Evolutionary conservation across 1,284 basidiomycete genomes (phyloP), one percentile per base, ranked within the genome.

Genomic region (Tremellales sp.): DNA sequence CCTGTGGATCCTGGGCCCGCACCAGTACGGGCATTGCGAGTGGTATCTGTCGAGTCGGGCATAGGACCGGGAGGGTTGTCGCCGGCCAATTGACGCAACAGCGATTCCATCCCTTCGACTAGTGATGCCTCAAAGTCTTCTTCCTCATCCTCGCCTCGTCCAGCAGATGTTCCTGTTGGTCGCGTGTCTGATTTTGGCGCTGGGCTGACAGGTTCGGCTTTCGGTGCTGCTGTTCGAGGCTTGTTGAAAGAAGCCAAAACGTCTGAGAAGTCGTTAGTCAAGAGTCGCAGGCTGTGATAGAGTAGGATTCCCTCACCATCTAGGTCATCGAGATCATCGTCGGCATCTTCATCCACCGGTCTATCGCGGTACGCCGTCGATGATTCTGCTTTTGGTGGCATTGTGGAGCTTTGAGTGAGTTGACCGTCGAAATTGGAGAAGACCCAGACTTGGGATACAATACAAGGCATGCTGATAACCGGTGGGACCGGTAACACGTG

Each of bases 101-200:
- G 78, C n/a, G 77, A 77, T 67, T 90, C 87, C 90, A 97, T 94
- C 26, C 83, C 86, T 64, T 81, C 78, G 5, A 84, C 82, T 40
- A 96, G 78, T 64, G 88, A 84, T 36, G 80, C 78, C 37, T 85
- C 82, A 63, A 91, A 89, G 35, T 67, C 68, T 39, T 77, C 72
- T 36, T 77, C 76, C 54, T 71, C 78, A 72, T 54, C 69, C 66
- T 51, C 67, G 62, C 62, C 73, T 68, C 52, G 61, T 29, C 39
- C 51, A 13, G 51, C 46, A 13, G 49, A 26, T 48, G 64, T 33
- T 58, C 43, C 10, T 13, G 42, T 23, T 10, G 29, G 15, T 11
- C 12, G 10, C 12, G 68, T 39, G 10, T n/a, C n/a, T 40, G 49
- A 43, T n/a, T 49, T 40, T 23, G 57, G 26, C 17, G 55, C 41